Base-by-base conservation (phyloP, 192 early-diverging fungal genomes). In the Piromyces finnis region DNA sequence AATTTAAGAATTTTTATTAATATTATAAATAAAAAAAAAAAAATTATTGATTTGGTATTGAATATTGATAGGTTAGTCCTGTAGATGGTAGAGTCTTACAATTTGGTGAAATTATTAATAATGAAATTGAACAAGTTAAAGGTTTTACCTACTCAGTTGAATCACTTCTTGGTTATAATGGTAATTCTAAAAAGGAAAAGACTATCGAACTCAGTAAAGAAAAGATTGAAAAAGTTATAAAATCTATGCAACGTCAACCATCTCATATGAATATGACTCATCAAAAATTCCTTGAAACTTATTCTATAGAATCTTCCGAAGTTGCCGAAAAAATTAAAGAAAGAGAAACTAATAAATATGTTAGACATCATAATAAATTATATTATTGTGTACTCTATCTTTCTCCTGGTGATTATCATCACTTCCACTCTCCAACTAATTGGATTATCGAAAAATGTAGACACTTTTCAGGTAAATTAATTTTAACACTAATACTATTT, bases 321-420 rank as follows among this genome's bases (percentile, higher is more conserved):
- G 83, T 83, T 2, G 84, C 85, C 11, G 79, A 80, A 2, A 22
- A 82, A 28, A 27, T 9, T 15, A 26, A 32, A 81, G 41, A 36
- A 28, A 35, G 88, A n/a, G n/a, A n/a, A n/a, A n/a, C n/a, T 77
- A 83, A 86, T 36, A 85, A 87, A 78, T 82, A 84, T 17, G 79
- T 89, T 29, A 86, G 86, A 36, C 86, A 87, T 29, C 92, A 93
- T 81, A 93, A 97, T 83, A 84, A 86, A 16, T 88, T 98, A 30
- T 96, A 91, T 80, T 99, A 93, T 84, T 91, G 89, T 82, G 96
- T 98, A 15, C 93, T 99, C 29, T 99, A 99, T 82, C 85, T 99
- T 81, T 94, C 97, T 0, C 98, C 98, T 12, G 98, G 97, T 1
- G 98, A 99, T 84, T 99, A 99, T 86, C 98, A 99, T 85, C 91